A percentile compares a stretch with the other conserved stretches of the same genome.
These are phyloP conservation scores for Ophiocordyceps camponoti-leonardi DNA, from an alignment of 2,329 filamentous ascomycete species.

Conservation along the genomic window DNA sequence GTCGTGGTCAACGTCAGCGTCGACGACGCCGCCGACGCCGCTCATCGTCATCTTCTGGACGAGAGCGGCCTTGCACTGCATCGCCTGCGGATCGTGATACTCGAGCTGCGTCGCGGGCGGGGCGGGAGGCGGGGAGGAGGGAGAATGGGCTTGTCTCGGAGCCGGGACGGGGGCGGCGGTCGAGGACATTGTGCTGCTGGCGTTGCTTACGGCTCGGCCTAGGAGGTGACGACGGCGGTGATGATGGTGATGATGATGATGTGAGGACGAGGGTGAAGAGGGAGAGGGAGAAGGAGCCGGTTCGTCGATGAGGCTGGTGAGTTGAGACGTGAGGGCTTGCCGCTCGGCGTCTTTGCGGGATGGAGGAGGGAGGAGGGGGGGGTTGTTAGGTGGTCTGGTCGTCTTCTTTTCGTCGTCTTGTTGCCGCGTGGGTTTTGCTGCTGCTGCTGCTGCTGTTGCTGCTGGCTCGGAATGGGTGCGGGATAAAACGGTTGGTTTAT, in stretches of 20 bases:
- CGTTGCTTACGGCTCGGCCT: slow-evolving; percentile 40
- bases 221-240: slow-evolving; percentile 31
- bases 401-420: neutral
- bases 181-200: slow-evolving; percentile 20
- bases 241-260: slow-evolving; percentile 2
- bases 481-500: neutral
- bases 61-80: slow-evolving; percentile 22
- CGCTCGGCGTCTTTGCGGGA: slow-evolving; percentile 17
- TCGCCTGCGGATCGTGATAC: slow-evolving; percentile 33
- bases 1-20: neutral
- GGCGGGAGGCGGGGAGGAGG: slow-evolving; percentile 11
- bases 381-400: no score
- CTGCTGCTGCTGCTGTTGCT: no score
- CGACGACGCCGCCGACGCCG: slow-evolving; percentile 1
- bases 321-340: slow-evolving; percentile 22
- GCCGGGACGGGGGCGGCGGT: slow-evolving; percentile 28
- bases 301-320: slow-evolving; percentile 21
- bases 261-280: neutral
- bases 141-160: slow-evolving; percentile 8
- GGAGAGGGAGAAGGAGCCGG: neutral
- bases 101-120: slow-evolving; percentile 33
- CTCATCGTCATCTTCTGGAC: slow-evolving; percentile 25
- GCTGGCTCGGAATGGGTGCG: neutral
- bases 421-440: neutral
- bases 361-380: no score